phyloP scores from a whole-genome alignment of 129 eudicot genomes.

The Flaveria bidentis region DNA sequence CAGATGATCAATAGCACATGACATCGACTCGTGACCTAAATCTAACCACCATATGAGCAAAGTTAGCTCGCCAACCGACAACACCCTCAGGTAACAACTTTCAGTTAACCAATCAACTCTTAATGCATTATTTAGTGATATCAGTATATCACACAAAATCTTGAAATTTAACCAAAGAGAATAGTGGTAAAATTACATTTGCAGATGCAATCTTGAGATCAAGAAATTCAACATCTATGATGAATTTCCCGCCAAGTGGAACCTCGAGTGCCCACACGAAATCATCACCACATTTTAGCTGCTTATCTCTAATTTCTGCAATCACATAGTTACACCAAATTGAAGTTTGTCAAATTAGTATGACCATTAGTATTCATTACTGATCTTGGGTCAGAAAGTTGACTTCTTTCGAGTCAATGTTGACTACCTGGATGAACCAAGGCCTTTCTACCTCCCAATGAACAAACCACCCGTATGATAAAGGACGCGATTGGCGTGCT shows the following conservation, averaged over 20 bases:
- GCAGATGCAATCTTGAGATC: conserved; percentile 73
- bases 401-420: neutral
- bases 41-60: conserved; percentile 6
- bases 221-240: conserved; percentile 91
- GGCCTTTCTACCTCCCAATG: conserved; percentile 73
- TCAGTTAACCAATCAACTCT: conserved; percentile 17
- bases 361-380: neutral
- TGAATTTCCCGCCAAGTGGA: conserved; percentile 83
- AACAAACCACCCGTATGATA: conserved; percentile 63
- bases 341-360: neutral
- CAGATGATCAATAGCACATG: neutral
- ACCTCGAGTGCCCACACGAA: conserved; percentile 87
- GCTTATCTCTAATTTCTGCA: conserved; percentile 83
- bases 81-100: conserved; percentile 18
- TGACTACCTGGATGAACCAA: conserved; percentile 85
- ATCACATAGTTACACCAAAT: neutral
- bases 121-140: too few species aligned
- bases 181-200: conserved; percentile 43
- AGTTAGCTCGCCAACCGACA: conserved; percentile 30
- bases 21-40: conserved; percentile 26
- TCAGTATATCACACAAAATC: neutral
- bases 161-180: neutral
- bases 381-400: neutral
- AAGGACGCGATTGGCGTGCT: conserved; percentile 90
- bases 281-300: conserved; percentile 72